These are phyloP conservation scores for Yamadazyma taylorii DNA, from an alignment of 1,139 yeast species.

Conservation along the genomic window DNA sequence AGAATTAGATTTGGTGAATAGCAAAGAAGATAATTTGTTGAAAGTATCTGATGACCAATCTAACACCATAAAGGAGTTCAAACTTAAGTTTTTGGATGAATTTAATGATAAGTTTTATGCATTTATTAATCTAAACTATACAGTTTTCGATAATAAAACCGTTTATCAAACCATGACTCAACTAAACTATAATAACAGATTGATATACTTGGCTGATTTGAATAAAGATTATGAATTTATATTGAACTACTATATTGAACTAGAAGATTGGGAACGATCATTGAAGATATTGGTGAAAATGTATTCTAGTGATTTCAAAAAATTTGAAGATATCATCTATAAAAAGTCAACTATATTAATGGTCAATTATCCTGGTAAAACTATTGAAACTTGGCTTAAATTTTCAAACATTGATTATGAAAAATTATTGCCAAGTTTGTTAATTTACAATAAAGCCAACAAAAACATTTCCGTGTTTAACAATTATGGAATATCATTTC, in stretches of 20 bases:
- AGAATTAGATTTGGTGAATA: neutral
- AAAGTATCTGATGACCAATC: conserved; percentile 4
- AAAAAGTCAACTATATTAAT: conserved; percentile 67
- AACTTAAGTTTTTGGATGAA: conserved; percentile 15
- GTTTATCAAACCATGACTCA: conserved; percentile 70
- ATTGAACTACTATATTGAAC: conserved; percentile 64
- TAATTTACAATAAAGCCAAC: conserved; percentile 60
- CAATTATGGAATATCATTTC: conserved; percentile 67
- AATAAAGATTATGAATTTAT: conserved; percentile 71
- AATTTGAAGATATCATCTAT: conserved; percentile 48
- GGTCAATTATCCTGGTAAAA: conserved; percentile 64
- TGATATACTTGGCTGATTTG: conserved; percentile 67
- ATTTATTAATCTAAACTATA: conserved; percentile 53
- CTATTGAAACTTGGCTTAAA: conserved; percentile 80
- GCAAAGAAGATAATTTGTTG: conserved; percentile 13
- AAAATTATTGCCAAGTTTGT: conserved; percentile 71
- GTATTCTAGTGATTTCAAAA: conserved; percentile 38
- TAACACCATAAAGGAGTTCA: conserved; percentile 4
- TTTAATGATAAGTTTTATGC: conserved; percentile 39
- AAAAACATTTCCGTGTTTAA: conserved; percentile 26
- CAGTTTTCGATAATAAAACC: conserved; percentile 59
- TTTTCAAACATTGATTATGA: conserved; percentile 50
- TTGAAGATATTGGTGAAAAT: conserved; percentile 53
- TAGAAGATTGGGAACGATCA: conserved; percentile 74
- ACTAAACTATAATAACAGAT: conserved; percentile 62